phyloP scores from a whole-genome alignment of 2,329 filamentous ascomycete genomes.

The Aspergillus sp. region DNA sequence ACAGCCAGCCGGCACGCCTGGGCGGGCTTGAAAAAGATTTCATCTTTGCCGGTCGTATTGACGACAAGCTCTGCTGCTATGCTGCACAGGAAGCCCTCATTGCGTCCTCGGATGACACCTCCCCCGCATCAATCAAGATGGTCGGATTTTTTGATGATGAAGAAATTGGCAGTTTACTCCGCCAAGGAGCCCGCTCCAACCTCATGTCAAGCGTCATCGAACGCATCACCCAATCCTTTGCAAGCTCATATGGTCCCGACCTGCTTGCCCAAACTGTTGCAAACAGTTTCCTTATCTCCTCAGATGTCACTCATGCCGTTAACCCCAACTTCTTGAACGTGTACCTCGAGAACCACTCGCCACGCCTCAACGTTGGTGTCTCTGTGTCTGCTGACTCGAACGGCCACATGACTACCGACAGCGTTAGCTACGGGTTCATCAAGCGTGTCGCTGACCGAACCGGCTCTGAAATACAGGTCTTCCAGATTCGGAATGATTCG shows the following conservation, averaged over 20 bases:
- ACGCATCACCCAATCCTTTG: conserved; percentile 69
- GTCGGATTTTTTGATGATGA: conserved; percentile 97
- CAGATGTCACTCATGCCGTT: conserved; percentile 89
- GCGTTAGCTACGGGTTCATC: conserved; percentile 78
- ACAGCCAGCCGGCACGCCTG: conserved; percentile 79
- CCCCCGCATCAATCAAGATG: conserved; percentile 71
- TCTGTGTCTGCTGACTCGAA: conserved; percentile 80
- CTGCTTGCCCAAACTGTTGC: conserved; percentile 81
- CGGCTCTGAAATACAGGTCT: conserved; percentile 73
- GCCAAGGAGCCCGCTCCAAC: conserved; percentile 87
- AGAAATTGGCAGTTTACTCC: conserved; percentile 87
- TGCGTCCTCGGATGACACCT: conserved; percentile 56
- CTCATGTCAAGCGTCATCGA: conserved; percentile 81
- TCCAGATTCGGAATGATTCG: conserved; percentile 93
- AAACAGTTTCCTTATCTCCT: conserved; percentile 86
- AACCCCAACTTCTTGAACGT: conserved; percentile 88
- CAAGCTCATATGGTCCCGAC: conserved; percentile 48
- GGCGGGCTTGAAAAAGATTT: conserved; percentile 88
- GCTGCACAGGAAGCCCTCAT: conserved; percentile 82
- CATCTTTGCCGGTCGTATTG: conserved; percentile 91
- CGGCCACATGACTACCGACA: conserved; percentile 94
- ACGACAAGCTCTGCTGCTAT: conserved; percentile 97
- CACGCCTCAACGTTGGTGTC: conserved; percentile 84
- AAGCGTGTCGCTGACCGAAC: conserved; percentile 73
- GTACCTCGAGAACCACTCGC: conserved; percentile 83